Evolutionary conservation across 306 rosid species (phyloP).

Genomic region (Acacia confusa): DNA sequence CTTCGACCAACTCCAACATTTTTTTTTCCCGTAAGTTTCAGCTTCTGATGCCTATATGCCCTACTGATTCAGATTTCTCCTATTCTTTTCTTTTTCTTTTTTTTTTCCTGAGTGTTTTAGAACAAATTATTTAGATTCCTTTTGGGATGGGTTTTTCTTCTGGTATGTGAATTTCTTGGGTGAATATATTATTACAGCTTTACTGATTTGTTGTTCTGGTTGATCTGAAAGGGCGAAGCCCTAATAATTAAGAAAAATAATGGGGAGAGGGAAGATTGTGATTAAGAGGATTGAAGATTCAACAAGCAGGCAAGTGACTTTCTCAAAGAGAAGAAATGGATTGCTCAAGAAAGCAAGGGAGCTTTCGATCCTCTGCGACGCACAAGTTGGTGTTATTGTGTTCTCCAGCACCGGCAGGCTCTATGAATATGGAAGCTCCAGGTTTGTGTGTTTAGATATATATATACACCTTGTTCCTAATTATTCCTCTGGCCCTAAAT

Average conservation of each 20-base stretch:
- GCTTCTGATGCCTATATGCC: not conserved
- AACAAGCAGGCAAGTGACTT: conserved; percentile 45
- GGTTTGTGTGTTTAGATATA: not conserved
- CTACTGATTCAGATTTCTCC: too few species aligned
- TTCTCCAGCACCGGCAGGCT: conserved; percentile 44
- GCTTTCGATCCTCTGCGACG: conserved; percentile 46
- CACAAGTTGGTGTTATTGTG: conserved; percentile 42
- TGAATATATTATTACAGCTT: not conserved
- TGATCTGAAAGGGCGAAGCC: conserved; percentile 9
- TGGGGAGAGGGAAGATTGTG: conserved; percentile 43
- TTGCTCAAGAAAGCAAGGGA: conserved; percentile 48
- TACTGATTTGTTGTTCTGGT: not conserved
- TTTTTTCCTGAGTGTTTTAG: not conserved
- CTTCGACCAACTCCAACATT: not conserved
- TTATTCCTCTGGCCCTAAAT: too few species aligned
- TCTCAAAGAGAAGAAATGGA: conserved; percentile 47
- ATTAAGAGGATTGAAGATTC: conserved; percentile 39
- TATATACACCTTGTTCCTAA: not conserved
- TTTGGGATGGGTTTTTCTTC: not conserved
- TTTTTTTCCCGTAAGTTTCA: not conserved
- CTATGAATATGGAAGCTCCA: conserved; percentile 42
- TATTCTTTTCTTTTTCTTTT: not conserved
- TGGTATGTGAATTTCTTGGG: not conserved
- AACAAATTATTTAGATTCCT: not conserved
- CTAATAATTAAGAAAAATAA: conserved; percentile 17